Evolutionary conservation across 2,329 filamentous ascomycete species (phyloP).

Genomic region (Achaetomium macrosporum): DNA sequence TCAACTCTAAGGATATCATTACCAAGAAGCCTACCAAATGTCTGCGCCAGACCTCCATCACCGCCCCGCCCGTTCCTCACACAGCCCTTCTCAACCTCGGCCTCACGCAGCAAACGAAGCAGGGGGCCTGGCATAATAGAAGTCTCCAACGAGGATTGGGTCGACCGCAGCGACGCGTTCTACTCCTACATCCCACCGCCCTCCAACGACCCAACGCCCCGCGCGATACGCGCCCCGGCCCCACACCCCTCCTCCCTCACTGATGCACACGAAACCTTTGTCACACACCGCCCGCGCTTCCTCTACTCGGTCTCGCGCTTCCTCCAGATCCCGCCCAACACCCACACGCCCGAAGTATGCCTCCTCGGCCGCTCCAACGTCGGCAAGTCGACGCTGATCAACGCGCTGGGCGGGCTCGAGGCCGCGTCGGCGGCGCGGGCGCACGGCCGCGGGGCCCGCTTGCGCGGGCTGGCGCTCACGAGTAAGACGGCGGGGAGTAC

Average conservation of each 20-base stretch:
- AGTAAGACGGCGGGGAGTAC: constrained; percentile 49
- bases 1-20: neutral
- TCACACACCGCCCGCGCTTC: constrained; percentile 27
- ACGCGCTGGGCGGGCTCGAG: constrained; percentile 59
- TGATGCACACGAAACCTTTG: constrained; percentile 26
- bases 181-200: constrained; percentile 29
- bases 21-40: neutral
- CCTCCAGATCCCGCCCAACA: constrained; percentile 46
- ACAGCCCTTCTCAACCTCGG: neutral
- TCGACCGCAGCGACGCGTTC: neutral
- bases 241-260: constrained; percentile 20
- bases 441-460: constrained; percentile 29
- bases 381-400: constrained; percentile 84
- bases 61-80: neutral
- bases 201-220: constrained; percentile 21
- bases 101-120: no score
- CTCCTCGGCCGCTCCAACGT: constrained; percentile 84
- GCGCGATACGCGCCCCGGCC: constrained; percentile 16
- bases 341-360: constrained; percentile 57
- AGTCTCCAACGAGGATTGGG: no score
- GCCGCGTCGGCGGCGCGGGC: constrained; percentile 24
- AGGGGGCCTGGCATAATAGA: no score
- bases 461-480: constrained; percentile 47
- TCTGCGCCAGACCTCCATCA: neutral
- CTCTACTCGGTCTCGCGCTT: constrained; percentile 47